Percentiles rank a stretch among this genome's conserved stretches.
phyloP scores from a whole-genome alignment of 805 yeast genomes.

The baker's yeast (Saccharomyces cerevisiae) region DNA sequence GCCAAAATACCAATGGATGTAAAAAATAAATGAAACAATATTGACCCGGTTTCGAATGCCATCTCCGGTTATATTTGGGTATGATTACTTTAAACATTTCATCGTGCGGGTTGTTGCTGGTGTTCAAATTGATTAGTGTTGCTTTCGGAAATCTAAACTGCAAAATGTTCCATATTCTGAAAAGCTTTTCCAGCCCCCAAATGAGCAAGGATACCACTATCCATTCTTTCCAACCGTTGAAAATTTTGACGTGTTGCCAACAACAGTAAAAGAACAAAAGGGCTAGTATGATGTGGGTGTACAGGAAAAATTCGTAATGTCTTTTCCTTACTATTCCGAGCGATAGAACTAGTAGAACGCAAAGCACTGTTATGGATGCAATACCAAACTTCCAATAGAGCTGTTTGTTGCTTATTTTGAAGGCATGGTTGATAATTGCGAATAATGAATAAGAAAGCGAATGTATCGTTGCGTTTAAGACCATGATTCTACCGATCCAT shows the following conservation, averaged over 20 bases:
- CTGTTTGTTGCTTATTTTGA: slow-evolving; percentile 5
- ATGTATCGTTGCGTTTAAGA: slow-evolving; percentile 34
- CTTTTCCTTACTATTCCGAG: slow-evolving; percentile 28
- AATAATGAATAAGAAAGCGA: slow-evolving; percentile 33
- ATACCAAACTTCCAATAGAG: slow-evolving; percentile 38
- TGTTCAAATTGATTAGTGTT: slow-evolving; percentile 9
- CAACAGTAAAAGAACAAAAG: slow-evolving; percentile 36
- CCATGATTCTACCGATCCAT: slow-evolving; percentile 39
- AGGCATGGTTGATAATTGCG: slow-evolving; percentile 21
- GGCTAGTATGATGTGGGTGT: slow-evolving; percentile 36
- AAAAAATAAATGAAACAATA: slow-evolving; percentile 41
- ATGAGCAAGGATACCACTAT: slow-evolving; percentile 31
- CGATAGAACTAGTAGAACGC: slow-evolving; percentile 27
- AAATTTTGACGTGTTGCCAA: slow-evolving; percentile 40
- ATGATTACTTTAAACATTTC: slow-evolving; percentile 16
- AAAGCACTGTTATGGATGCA: slow-evolving; percentile 27
- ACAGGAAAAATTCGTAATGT: slow-evolving; percentile 40
- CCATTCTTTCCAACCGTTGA: slow-evolving; percentile 37
- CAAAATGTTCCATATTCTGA: slow-evolving; percentile 31
- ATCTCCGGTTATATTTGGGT: slow-evolving; percentile 14
- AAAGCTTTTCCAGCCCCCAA: slow-evolving; percentile 37
- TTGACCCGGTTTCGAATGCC: slow-evolving; percentile 39
- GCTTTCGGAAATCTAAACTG: slow-evolving; percentile 17
- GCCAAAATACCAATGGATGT: slow-evolving; percentile 42
- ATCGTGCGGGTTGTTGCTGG: slow-evolving; percentile 1